Evolutionary conservation across 2,329 filamentous ascomycete genomes (phyloP).

Genomic region (Trichoderma semiorbis): DNA sequence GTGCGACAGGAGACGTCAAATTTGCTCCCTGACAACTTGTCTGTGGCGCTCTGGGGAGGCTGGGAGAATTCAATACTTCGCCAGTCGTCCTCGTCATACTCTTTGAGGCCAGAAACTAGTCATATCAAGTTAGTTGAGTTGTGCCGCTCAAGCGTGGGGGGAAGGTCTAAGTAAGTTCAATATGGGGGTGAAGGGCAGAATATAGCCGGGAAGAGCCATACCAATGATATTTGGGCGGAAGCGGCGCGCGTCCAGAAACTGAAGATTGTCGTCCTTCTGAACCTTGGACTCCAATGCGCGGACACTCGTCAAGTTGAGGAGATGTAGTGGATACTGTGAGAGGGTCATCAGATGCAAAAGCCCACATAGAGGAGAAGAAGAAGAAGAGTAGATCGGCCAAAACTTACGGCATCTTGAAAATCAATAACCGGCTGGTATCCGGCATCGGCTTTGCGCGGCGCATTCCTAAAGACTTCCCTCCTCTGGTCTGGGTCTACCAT

Average conservation of each 20-base stretch:
- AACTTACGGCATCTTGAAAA: slow-evolving; percentile 63
- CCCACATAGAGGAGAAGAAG: background rate
- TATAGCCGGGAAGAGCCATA: slow-evolving; percentile 31
- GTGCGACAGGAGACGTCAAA: slow-evolving; percentile 63
- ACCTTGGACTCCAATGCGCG: slow-evolving; percentile 57
- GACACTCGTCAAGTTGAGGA: slow-evolving; percentile 64
- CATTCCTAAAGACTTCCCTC: slow-evolving; percentile 58
- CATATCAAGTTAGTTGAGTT: background rate
- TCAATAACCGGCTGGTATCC: slow-evolving; percentile 64
- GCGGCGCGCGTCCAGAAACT: slow-evolving; percentile 56
- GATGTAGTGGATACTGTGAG: slow-evolving; percentile 62
- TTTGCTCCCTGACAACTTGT: slow-evolving; percentile 22
- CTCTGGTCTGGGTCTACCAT: slow-evolving; percentile 57
- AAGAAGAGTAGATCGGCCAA: background rate
- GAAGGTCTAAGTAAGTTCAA: background rate
- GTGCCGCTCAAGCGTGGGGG: background rate
- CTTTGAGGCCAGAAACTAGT: slow-evolving; percentile 56
- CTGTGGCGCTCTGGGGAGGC: slow-evolving; percentile 28
- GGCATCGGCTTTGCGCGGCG: slow-evolving; percentile 54
- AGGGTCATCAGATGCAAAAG: slow-evolving; percentile 12
- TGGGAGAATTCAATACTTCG: slow-evolving; percentile 56
- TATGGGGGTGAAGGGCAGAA: background rate
- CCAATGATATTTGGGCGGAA: slow-evolving; percentile 72
- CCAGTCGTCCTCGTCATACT: slow-evolving; percentile 71
- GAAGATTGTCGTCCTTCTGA: slow-evolving; percentile 45